A percentile compares a stretch with the other conserved stretches of the same genome.
Conservation (phyloP, 192 early-diverging fungal genomes). For the Endogone sp. region DNA sequence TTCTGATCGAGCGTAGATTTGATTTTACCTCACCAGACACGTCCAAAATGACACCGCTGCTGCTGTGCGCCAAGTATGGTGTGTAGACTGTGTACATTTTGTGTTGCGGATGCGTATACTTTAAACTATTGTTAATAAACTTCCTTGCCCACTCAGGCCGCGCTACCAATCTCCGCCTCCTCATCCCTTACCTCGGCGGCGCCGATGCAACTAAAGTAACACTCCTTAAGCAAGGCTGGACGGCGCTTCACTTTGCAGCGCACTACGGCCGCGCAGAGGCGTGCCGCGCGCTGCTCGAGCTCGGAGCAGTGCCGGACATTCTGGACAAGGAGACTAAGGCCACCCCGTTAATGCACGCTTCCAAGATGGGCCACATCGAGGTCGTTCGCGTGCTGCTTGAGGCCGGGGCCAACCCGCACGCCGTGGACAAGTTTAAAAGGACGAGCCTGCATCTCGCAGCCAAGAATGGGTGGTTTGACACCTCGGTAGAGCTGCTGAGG, state of each 20-base stretch:
- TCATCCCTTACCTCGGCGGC: not conserved
- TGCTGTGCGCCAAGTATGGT: slow-evolving; percentile 46
- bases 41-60: slow-evolving; percentile 35
- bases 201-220: slow-evolving; percentile 34
- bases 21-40: slow-evolving; percentile 29
- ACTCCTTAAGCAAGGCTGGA: slow-evolving; percentile 27
- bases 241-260: slow-evolving; percentile 31
- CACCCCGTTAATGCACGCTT: slow-evolving; percentile 29
- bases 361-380: slow-evolving; percentile 21
- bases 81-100: not conserved
- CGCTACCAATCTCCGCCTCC: not conserved
- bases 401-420: slow-evolving; percentile 13
- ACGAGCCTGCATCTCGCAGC: slow-evolving; percentile 26
- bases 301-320: slow-evolving; percentile 31
- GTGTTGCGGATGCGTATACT: slow-evolving; percentile 20
- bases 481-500: slow-evolving; percentile 31
- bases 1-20: slow-evolving; percentile 27
- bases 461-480: slow-evolving; percentile 41
- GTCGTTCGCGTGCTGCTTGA: slow-evolving; percentile 24
- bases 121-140: slow-evolving; percentile 14
- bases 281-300: slow-evolving; percentile 30
- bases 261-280: slow-evolving; percentile 33
- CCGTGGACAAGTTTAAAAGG: slow-evolving; percentile 21
- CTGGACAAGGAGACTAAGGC: slow-evolving; percentile 25
- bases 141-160: not conserved